These are phyloP conservation scores for Saussurea involucrata DNA, from an alignment of 129 eudicot species.

Conservation along the genomic window DNA sequence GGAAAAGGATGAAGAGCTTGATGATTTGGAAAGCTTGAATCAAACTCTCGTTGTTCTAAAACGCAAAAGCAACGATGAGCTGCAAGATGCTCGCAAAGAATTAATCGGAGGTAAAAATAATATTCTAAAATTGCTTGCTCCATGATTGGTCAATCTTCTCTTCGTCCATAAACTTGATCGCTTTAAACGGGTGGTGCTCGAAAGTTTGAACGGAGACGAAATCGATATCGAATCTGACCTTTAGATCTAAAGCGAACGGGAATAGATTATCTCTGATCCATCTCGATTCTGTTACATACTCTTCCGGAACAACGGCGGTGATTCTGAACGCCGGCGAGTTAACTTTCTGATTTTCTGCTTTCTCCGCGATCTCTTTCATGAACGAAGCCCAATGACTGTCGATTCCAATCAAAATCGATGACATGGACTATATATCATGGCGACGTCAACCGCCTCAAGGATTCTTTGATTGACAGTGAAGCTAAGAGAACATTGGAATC, in stretches of 20 bases:
- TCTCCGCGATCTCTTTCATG: conserved; percentile 72
- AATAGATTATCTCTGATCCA: conserved; percentile 60
- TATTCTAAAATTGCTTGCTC: neutral
- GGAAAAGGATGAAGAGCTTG: too few species aligned
- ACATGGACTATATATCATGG: conserved; percentile 65
- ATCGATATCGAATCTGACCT: conserved; percentile 58
- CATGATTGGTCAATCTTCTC: conserved; percentile 45
- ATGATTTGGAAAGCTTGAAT: too few species aligned
- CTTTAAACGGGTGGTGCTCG: conserved; percentile 48
- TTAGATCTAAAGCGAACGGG: conserved; percentile 67
- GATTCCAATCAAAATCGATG: conserved; percentile 79
- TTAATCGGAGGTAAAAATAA: too few species aligned
- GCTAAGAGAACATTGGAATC: conserved; percentile 75
- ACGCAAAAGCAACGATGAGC: too few species aligned
- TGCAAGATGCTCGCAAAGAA: too few species aligned
- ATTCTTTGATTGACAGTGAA: conserved; percentile 89
- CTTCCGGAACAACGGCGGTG: conserved; percentile 77
- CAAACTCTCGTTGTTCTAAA: too few species aligned
- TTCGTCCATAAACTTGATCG: conserved; percentile 61
- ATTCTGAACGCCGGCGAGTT: conserved; percentile 53
- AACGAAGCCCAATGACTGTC: conserved; percentile 97
- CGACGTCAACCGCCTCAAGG: conserved; percentile 80
- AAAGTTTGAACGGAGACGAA: conserved; percentile 56
- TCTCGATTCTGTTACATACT: conserved; percentile 55
- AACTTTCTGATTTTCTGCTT: conserved; percentile 39